Conservation (phyloP, 2,329 filamentous ascomycete genomes). For the Tolypocladium tropicale region DNA sequence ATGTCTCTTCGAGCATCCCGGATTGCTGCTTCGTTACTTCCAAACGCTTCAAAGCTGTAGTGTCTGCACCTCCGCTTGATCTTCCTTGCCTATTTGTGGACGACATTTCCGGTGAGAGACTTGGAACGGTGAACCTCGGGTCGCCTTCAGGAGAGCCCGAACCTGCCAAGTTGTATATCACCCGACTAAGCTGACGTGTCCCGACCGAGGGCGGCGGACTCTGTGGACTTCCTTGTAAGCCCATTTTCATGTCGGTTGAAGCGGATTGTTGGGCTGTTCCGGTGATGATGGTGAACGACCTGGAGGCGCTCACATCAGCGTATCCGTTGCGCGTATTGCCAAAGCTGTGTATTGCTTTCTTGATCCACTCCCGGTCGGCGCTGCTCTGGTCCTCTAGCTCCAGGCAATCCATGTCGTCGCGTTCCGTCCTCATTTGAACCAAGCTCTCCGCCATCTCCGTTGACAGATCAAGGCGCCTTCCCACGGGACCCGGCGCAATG, state of each 20-base stretch:
- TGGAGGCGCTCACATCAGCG: constrained; percentile 35
- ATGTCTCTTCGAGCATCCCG: not conserved
- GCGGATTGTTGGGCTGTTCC: constrained; percentile 28
- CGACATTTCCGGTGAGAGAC: constrained; percentile 14
- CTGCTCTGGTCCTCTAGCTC: not conserved
- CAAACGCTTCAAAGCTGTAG: constrained; percentile 14
- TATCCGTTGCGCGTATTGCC: constrained; percentile 10
- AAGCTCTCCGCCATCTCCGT: not conserved
- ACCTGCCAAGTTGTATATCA: constrained; percentile 12
- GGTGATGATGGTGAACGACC: constrained; percentile 54
- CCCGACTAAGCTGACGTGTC: constrained; percentile 4
- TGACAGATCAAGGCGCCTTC: not conserved
- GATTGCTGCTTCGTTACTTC: constrained; percentile 6
- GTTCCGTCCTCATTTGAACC: not conserved
- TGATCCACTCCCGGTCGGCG: constrained; percentile 10
- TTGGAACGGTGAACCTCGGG: constrained; percentile 9
- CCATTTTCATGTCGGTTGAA: constrained; percentile 6
- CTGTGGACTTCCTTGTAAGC: not conserved
- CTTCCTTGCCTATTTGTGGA: constrained; percentile 9
- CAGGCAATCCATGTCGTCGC: not conserved
- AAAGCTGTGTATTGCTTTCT: constrained; percentile 11
- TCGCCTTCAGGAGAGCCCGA: constrained; percentile 8
- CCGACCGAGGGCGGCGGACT: not conserved
- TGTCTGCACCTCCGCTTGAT: constrained; percentile 16
- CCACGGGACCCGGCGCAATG: not conserved